Evolutionary conservation across 192 early-diverging fungal genomes (phyloP).

Genomic region (Podila minutissima): DNA sequence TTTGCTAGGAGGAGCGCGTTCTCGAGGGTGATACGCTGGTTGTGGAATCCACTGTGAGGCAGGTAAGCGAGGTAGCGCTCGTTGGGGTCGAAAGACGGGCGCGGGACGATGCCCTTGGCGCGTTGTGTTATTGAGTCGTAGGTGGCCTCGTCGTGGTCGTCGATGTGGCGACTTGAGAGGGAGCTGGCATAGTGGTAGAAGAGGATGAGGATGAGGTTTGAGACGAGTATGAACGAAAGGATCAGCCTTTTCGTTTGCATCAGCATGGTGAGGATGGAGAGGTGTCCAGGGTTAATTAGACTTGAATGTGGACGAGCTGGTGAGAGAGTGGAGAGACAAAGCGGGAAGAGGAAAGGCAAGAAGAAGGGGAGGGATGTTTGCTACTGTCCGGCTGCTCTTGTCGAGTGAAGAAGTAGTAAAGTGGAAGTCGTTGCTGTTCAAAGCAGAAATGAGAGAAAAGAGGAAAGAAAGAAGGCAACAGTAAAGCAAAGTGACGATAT

Average conservation of each 20-base stretch:
- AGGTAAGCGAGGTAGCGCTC: slow-evolving; percentile 65
- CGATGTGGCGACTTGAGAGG: background rate
- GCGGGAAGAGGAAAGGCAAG: background rate
- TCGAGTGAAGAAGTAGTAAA: too few relatives aligned
- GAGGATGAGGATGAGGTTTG: slow-evolving; percentile 30
- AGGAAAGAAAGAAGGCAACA: background rate
- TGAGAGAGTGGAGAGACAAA: background rate
- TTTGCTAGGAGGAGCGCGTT: slow-evolving; percentile 64
- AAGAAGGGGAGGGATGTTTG: background rate
- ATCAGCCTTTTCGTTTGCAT: slow-evolving; percentile 37
- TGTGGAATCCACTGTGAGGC: slow-evolving; percentile 65
- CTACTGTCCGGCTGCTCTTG: too few relatives aligned
- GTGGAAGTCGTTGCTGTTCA: too few relatives aligned
- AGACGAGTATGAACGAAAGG: slow-evolving; percentile 20
- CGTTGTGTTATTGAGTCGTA: background rate
- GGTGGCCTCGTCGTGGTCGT: background rate
- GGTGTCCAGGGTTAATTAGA: background rate
- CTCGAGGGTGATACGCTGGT: slow-evolving; percentile 65
- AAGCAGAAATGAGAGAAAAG: background rate
- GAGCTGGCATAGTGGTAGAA: slow-evolving; percentile 30
- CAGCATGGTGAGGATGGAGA: slow-evolving; percentile 11
- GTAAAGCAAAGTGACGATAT: too few relatives aligned
- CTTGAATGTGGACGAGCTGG: background rate
- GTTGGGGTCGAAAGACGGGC: slow-evolving; percentile 18
- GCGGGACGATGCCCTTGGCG: slow-evolving; percentile 26